A percentile compares a stretch with the other conserved stretches of the same genome.
Evolutionary conservation across 768 basidiomycete genomes (phyloP).

Genomic region (Pholiota molesta): DNA sequence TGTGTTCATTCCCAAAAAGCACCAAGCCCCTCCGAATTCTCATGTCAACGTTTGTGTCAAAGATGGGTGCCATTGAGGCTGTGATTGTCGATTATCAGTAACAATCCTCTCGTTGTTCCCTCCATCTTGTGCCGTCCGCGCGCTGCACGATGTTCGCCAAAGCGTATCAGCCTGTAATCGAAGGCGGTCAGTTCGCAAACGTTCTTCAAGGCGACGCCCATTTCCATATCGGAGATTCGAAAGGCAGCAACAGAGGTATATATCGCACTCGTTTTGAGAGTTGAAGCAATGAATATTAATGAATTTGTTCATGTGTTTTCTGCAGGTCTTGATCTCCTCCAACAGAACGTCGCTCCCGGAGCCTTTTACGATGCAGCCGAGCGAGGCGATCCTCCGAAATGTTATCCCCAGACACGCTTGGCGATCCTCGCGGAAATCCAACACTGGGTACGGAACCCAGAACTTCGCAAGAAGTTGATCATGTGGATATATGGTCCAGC

Average conservation of each 20-base stretch:
- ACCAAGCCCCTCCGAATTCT: too few relatives aligned
- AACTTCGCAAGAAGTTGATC: neutral
- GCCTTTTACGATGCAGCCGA: neutral
- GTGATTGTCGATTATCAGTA: too few relatives aligned
- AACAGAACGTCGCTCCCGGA: neutral
- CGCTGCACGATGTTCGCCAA: too few relatives aligned
- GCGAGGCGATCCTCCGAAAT: neutral
- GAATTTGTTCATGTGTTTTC: neutral
- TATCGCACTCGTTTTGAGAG: neutral
- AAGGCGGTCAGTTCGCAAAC: neutral
- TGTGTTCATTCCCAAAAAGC: too few relatives aligned
- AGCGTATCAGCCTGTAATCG: too few relatives aligned
- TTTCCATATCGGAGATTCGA: neutral
- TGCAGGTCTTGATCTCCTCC: neutral
- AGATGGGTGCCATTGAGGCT: too few relatives aligned
- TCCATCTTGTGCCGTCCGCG: neutral
- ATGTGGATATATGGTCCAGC: neutral
- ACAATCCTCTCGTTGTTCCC: neutral
- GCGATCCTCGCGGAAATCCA: neutral
- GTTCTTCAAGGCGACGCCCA: neutral
- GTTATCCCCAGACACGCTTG: neutral
- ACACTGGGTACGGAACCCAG: neutral
- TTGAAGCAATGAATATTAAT: neutral
- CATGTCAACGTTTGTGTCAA: too few relatives aligned
- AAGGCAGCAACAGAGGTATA: neutral